Conservation (phyloP, 2,329 filamentous ascomycete genomes). For the Aspergillus transmontanensis region DNA sequence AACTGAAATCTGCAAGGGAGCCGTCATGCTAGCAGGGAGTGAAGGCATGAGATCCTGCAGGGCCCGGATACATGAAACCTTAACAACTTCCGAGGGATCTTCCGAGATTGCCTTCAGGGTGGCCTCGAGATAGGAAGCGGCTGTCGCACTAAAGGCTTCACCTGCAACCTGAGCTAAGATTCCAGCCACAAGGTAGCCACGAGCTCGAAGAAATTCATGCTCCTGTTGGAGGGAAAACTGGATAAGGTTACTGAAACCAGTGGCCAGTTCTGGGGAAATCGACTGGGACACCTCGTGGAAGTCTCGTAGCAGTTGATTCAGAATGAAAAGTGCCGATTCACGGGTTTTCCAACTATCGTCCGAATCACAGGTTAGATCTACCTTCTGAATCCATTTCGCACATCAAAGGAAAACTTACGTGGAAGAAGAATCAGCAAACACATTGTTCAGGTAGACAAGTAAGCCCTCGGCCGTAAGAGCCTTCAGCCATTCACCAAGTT, state of each 20-base stretch:
- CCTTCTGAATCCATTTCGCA: neutral
- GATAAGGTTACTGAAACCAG: slow-evolving; percentile 78
- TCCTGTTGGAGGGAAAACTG: slow-evolving; percentile 71
- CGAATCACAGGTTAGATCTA: slow-evolving; percentile 18
- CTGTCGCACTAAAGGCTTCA: slow-evolving; percentile 51
- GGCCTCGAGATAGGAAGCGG: slow-evolving; percentile 51
- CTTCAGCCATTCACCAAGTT: slow-evolving; percentile 86
- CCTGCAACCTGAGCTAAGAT: slow-evolving; percentile 72
- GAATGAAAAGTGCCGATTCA: slow-evolving; percentile 80
- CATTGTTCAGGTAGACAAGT: slow-evolving; percentile 71
- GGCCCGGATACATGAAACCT: slow-evolving; percentile 87
- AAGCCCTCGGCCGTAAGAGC: slow-evolving; percentile 76
- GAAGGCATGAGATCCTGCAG: slow-evolving; percentile 69
- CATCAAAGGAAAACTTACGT: slow-evolving; percentile 31
- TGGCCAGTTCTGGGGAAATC: slow-evolving; percentile 69
- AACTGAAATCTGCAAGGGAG: slow-evolving; percentile 62
- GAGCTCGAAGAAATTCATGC: slow-evolving; percentile 77
- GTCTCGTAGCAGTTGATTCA: slow-evolving; percentile 81
- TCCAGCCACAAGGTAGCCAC: slow-evolving; percentile 85
- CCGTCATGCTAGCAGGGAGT: slow-evolving; percentile 53
- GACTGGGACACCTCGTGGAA: slow-evolving; percentile 75
- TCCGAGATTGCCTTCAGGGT: slow-evolving; percentile 73
- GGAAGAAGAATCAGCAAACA: slow-evolving; percentile 60
- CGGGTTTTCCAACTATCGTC: slow-evolving; percentile 63
- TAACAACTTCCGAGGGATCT: slow-evolving; percentile 83